Evolutionary conservation across 2,329 filamentous ascomycete species (phyloP).

Genomic region (Dothideomycetidae sp.): DNA sequence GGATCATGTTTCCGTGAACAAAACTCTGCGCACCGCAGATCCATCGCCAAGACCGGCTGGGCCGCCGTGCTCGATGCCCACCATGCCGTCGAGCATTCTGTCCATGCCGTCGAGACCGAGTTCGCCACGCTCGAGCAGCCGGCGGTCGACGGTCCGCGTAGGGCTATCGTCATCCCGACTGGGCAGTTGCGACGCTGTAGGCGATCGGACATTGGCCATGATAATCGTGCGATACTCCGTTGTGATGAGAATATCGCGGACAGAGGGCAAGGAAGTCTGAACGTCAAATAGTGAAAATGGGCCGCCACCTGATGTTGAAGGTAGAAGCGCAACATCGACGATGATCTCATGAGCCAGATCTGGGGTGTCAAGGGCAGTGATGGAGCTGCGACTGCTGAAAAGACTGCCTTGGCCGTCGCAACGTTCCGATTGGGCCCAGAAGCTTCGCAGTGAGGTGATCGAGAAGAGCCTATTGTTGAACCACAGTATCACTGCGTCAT

Average conservation of each 20-base stretch:
- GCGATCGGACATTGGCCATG: constrained; percentile 21
- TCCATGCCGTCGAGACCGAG: constrained; percentile 36
- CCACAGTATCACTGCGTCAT: constrained; percentile 35
- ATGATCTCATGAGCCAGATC: constrained; percentile 29
- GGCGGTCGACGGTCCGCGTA: constrained; percentile 24
- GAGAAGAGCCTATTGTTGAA: constrained; percentile 31
- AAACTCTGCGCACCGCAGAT: background rate
- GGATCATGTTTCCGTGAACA: background rate
- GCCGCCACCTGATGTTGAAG: constrained; percentile 13
- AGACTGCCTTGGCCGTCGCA: constrained; percentile 21
- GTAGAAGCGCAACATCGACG: constrained; percentile 30
- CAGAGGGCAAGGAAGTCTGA: constrained; percentile 19
- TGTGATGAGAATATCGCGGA: constrained; percentile 30
- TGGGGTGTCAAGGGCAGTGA: constrained; percentile 29
- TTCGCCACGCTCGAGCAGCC: constrained; percentile 30
- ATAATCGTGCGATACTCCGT: constrained; percentile 33
- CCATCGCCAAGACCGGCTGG: constrained; percentile 21
- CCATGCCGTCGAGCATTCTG: constrained; percentile 28
- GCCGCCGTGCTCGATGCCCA: constrained; percentile 17
- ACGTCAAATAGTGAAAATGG: constrained; percentile 1
- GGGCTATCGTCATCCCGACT: constrained; percentile 14
- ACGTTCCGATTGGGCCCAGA: constrained; percentile 29
- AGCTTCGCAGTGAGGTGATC: constrained; percentile 31
- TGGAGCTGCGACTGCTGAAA: constrained; percentile 25
- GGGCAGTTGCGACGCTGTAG: constrained; percentile 20